phyloP scores from a whole-genome alignment of 139 green algal genomes.

The Picochlorum costavermella region DNA sequence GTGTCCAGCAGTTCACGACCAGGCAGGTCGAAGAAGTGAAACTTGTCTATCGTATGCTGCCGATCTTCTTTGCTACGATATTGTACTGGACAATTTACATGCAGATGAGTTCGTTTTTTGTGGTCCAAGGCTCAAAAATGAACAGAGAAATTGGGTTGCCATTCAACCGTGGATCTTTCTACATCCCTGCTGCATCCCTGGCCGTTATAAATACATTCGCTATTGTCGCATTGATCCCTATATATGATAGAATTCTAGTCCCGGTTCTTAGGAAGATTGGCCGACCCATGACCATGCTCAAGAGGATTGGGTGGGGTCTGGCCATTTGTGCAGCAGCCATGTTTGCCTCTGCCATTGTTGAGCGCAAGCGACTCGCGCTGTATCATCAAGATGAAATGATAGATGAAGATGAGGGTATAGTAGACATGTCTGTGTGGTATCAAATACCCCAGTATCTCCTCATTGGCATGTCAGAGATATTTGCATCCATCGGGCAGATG shows the following conservation, averaged over 20 bases:
- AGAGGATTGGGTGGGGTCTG: slow-evolving; percentile 74
- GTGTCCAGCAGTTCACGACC: slow-evolving; percentile 26
- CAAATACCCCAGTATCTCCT: slow-evolving; percentile 80
- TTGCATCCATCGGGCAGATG: slow-evolving; percentile 82
- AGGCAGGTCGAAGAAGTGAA: slow-evolving; percentile 86
- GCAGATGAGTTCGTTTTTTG: slow-evolving; percentile 85
- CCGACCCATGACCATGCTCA: slow-evolving; percentile 61
- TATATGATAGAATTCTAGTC: slow-evolving; percentile 74
- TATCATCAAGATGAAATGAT: slow-evolving; percentile 25
- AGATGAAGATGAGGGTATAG: slow-evolving; percentile 1
- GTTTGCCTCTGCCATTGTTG: slow-evolving; percentile 55
- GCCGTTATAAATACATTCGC: slow-evolving; percentile 76
- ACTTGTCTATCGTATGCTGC: slow-evolving; percentile 82
- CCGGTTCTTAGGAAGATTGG: slow-evolving; percentile 43
- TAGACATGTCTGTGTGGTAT: slow-evolving; percentile 48
- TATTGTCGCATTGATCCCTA: slow-evolving; percentile 73
- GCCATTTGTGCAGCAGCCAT: slow-evolving; percentile 68
- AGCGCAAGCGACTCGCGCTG: slow-evolving; percentile 50
- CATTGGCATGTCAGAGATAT: slow-evolving; percentile 72
- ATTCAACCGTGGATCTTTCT: slow-evolving; percentile 20
- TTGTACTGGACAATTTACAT: slow-evolving; percentile 90
- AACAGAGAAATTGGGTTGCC: slow-evolving; percentile 34
- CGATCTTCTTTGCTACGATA: slow-evolving; percentile 79
- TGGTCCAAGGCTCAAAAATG: slow-evolving; percentile 78
- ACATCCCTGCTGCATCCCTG: slow-evolving; percentile 76